phyloP scores from a whole-genome alignment of 1,284 basidiomycete species.

The Cryptococcus hybrid region DNA sequence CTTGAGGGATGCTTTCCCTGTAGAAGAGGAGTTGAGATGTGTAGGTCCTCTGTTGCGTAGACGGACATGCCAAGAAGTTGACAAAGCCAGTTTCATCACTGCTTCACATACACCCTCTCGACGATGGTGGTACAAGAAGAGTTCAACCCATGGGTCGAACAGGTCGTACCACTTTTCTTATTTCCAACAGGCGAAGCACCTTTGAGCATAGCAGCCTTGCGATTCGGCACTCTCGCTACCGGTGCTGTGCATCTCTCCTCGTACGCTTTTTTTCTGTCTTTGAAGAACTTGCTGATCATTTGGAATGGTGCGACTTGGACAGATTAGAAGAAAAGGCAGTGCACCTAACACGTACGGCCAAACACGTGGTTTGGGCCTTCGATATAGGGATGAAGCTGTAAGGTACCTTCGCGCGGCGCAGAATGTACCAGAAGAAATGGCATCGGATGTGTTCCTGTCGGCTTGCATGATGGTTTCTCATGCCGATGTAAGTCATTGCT shows the following conservation, averaged over 20 bases:
- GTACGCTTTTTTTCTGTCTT: conserved; percentile 9
- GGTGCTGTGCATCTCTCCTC: conserved; percentile 34
- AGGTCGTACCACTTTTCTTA: conserved; percentile 38
- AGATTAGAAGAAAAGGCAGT: conserved; percentile 15
- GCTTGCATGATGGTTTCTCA: conserved; percentile 24
- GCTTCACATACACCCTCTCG: conserved; percentile 40
- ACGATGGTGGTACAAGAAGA: conserved; percentile 41
- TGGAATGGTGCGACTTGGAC: not conserved
- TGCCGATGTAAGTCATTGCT: conserved; percentile 26
- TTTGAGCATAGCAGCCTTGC: conserved; percentile 27
- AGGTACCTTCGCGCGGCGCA: conserved; percentile 28
- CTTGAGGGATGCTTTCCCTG: conserved; percentile 27
- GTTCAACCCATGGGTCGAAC: conserved; percentile 39
- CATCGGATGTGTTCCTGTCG: conserved; percentile 31
- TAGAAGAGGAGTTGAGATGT: conserved; percentile 34
- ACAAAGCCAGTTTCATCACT: conserved; percentile 36
- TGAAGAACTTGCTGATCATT: not conserved
- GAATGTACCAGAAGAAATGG: conserved; percentile 21
- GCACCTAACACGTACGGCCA: conserved; percentile 5
- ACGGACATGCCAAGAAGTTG: no score
- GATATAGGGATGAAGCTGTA: conserved; percentile 25
- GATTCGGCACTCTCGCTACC: conserved; percentile 30
- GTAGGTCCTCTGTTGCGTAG: conserved; percentile 15
- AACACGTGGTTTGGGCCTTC: conserved; percentile 17
- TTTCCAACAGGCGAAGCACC: conserved; percentile 29